Evolutionary conservation across 768 basidiomycete genomes (phyloP).

Genomic region (Trametes gibbosa): DNA sequence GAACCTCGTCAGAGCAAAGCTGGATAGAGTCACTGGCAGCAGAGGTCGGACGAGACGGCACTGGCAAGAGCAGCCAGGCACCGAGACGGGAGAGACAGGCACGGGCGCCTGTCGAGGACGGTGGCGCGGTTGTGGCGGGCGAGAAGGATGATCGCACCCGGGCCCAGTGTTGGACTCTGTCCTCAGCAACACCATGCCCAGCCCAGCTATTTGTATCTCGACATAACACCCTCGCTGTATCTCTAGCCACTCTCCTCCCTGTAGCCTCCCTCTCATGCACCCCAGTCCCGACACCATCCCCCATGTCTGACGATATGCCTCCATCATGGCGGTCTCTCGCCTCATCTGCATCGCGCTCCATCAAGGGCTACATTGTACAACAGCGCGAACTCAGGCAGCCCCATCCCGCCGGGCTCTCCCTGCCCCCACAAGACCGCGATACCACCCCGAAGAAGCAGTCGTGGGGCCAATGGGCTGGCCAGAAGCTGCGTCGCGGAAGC

Average conservation of each 20-base stretch:
- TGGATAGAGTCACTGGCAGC: no score
- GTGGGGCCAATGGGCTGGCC: slow-evolving; percentile 65
- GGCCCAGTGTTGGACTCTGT: not conserved
- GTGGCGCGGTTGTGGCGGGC: slow-evolving; percentile 10
- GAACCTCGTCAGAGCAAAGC: no score
- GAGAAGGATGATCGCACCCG: not conserved
- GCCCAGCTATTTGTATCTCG: not conserved
- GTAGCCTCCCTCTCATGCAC: not conserved
- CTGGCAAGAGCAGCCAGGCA: not conserved
- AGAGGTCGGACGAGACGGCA: no score
- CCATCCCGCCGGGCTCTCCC: slow-evolving; percentile 11
- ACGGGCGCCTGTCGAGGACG: not conserved
- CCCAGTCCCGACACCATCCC: not conserved
- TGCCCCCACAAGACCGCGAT: slow-evolving; percentile 7
- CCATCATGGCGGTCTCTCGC: slow-evolving; percentile 30
- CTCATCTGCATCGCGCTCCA: slow-evolving; percentile 34
- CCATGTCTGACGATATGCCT: slow-evolving; percentile 32
- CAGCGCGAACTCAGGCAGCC: slow-evolving; percentile 38
- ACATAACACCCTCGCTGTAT: not conserved
- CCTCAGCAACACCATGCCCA: not conserved
- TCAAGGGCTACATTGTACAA: slow-evolving; percentile 51
- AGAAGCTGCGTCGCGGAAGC: slow-evolving; percentile 36
- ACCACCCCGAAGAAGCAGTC: slow-evolving; percentile 35
- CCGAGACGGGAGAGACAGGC: no score
- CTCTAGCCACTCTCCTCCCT: not conserved